phyloP scores from a whole-genome alignment of 2,329 filamentous ascomycete genomes.

The Botrytis fragariae region DNA sequence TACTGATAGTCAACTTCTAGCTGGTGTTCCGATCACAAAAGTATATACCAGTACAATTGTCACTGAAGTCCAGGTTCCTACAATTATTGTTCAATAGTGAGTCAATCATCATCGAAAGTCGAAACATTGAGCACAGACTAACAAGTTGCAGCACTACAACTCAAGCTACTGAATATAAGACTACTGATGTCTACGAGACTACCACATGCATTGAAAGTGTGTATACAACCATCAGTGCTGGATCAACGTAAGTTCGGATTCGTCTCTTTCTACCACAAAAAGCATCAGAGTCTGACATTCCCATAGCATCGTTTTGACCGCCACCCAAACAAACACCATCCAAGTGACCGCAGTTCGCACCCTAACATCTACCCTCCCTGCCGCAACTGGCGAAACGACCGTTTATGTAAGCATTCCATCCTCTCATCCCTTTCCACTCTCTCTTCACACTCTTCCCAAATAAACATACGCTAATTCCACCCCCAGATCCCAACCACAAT shows the following conservation, averaged over 20 bases:
- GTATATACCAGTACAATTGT: conserved; percentile 33
- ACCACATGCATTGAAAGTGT: conserved; percentile 37
- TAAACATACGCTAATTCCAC: conserved; percentile 26
- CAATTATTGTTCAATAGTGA: conserved; percentile 38
- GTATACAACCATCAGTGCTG: conserved; percentile 36
- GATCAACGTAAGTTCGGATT: conserved; percentile 35
- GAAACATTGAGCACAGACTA: background rate
- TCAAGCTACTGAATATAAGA: conserved; percentile 6
- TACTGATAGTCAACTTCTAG: conserved; percentile 46
- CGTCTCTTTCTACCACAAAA: background rate
- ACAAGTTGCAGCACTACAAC: conserved; percentile 6
- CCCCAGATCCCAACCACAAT: conserved; percentile 21
- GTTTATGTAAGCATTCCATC: conserved; percentile 14
- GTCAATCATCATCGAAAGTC: conserved; percentile 16
- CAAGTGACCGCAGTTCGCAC: conserved; percentile 42
- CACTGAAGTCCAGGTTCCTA: conserved; percentile 31
- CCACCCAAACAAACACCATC: conserved; percentile 45
- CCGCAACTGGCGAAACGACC: conserved; percentile 32
- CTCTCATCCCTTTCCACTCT: background rate
- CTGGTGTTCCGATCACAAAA: conserved; percentile 42
- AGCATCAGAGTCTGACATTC: background rate
- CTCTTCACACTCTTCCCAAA: too few relatives aligned
- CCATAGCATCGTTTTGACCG: conserved; percentile 39
- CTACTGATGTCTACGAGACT: conserved; percentile 39
- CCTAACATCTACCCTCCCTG: conserved; percentile 29